Evolutionary conservation across 306 rosid genomes (phyloP), one percentile per base, ranked within the genome.

Genomic region (Medicago ruthenica): DNA sequence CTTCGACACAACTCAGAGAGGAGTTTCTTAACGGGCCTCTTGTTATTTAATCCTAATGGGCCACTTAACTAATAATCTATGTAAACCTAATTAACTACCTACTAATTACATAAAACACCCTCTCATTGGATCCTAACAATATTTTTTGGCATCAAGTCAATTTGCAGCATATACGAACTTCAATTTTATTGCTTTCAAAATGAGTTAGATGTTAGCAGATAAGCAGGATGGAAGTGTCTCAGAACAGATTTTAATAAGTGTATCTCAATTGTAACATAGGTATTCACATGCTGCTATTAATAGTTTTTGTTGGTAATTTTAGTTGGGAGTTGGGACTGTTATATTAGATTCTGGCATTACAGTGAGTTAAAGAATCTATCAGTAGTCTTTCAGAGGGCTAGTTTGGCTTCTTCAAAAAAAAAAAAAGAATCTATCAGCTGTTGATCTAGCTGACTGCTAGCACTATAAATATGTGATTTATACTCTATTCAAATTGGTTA

Each of bases 401-500:
- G 27, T 1, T 24, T 24, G 27, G 27, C 27, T 24, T 24, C 27
- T 24, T 1, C 2, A 24, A 24, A 24, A 24, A 24, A 1, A 24
- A 24, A 24, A 1, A 24, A 18, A 18, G 51, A 17, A 40, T 17
- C 50, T 18, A 5, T 65, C 70, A 17, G 34, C 44, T 40, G 50
- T 20, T 65, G 34, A 65, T 18, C 45, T 66, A 41, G 8, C 71
- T 9, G 51, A 65, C 68, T 60, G 41, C 67, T 61, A 24, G 66
- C 17, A 4, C 8, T 59, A 59, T 59, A 59, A 60, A 14, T 27
- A 27, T 24, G 66, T 31, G 16, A 58, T 36, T 27, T 60, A 15
- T 27, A 60, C 66, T 60, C 66, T 60, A 60, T 13, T 60, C 66
- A 60, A 24, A 60, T 60, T 27, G 17, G 66, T 60, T 27, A 27